phyloP scores from a whole-genome alignment of 306 rosid species.

The Glycine soja region DNA sequence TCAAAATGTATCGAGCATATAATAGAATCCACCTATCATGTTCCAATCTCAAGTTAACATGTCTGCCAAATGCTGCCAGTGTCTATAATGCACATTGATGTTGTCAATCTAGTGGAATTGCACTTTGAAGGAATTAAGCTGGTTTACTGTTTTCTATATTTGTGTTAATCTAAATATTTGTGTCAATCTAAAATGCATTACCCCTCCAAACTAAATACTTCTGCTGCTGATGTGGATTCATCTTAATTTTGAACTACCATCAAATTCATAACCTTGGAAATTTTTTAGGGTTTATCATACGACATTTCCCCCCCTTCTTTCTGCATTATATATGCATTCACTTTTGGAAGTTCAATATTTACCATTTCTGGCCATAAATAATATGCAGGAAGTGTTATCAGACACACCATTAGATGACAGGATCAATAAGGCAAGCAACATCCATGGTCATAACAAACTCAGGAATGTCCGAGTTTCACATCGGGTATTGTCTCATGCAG shows the following conservation, averaged over 20 bases:
- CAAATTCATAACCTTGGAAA: slow-evolving; percentile 13
- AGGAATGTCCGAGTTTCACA: slow-evolving; percentile 84
- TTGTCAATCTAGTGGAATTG: not conserved
- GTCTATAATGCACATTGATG: not conserved
- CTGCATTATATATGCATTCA: slow-evolving; percentile 42
- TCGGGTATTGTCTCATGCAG: slow-evolving; percentile 60
- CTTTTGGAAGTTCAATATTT: slow-evolving; percentile 36
- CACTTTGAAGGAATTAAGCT: not conserved
- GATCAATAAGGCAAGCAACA: slow-evolving; percentile 51
- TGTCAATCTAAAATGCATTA: not conserved
- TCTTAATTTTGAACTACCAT: slow-evolving; percentile 35
- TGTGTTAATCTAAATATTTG: slow-evolving; percentile 4
- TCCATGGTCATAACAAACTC: slow-evolving; percentile 56
- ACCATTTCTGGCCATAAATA: slow-evolving; percentile 39
- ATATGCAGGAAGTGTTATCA: slow-evolving; percentile 82
- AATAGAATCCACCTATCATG: not conserved
- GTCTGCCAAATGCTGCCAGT: not conserved
- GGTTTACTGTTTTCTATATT: slow-evolving; percentile 11
- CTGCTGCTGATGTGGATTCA: slow-evolving; percentile 15
- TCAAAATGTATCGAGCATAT: not conserved
- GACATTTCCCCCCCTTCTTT: not conserved
- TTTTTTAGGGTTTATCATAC: not conserved
- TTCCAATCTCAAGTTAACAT: not conserved
- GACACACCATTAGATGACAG: slow-evolving; percentile 78
- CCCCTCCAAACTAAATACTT: slow-evolving; percentile 35